phyloP scores from a whole-genome alignment of 1,284 basidiomycete genomes.

The Inonotus obliquus region DNA sequence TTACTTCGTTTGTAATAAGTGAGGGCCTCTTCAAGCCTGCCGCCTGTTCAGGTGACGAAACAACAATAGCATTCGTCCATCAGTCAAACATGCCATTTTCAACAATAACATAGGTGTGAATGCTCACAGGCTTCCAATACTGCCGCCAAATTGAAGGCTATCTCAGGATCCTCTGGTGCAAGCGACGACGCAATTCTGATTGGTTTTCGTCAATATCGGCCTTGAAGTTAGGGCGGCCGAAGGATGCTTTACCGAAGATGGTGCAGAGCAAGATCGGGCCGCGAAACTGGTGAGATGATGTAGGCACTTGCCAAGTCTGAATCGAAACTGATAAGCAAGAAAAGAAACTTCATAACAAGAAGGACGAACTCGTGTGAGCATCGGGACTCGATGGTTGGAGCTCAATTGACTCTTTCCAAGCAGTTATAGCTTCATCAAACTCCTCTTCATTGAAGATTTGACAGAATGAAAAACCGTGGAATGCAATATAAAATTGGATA shows the following conservation, averaged over 20 bases:
- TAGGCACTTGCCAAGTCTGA: constrained; percentile 91
- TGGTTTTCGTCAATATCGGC: background rate
- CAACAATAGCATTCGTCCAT: constrained; percentile 22
- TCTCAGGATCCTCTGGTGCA: constrained; percentile 90
- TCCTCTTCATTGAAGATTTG: constrained; percentile 56
- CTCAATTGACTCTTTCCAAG: constrained; percentile 83
- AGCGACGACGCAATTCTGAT: constrained; percentile 79
- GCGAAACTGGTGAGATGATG: constrained; percentile 79
- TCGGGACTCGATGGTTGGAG: constrained; percentile 85
- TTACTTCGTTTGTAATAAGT: constrained; percentile 76
- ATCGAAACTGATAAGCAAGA: constrained; percentile 7
- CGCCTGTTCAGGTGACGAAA: constrained; percentile 41
- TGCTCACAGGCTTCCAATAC: constrained; percentile 83
- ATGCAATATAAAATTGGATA: background rate
- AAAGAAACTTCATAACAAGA: constrained; percentile 16
- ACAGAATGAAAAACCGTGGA: background rate
- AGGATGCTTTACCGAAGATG: constrained; percentile 64
- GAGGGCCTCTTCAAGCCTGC: constrained; percentile 76
- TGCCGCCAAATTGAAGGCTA: constrained; percentile 90
- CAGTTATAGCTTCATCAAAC: constrained; percentile 77
- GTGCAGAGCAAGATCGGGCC: constrained; percentile 87
- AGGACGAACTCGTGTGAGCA: constrained; percentile 82
- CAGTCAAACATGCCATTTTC: constrained; percentile 25
- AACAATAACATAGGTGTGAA: constrained; percentile 29
- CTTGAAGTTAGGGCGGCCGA: background rate